phyloP scores from a whole-genome alignment of 2,329 filamentous ascomycete species.

The Remersonia thermophila region DNA sequence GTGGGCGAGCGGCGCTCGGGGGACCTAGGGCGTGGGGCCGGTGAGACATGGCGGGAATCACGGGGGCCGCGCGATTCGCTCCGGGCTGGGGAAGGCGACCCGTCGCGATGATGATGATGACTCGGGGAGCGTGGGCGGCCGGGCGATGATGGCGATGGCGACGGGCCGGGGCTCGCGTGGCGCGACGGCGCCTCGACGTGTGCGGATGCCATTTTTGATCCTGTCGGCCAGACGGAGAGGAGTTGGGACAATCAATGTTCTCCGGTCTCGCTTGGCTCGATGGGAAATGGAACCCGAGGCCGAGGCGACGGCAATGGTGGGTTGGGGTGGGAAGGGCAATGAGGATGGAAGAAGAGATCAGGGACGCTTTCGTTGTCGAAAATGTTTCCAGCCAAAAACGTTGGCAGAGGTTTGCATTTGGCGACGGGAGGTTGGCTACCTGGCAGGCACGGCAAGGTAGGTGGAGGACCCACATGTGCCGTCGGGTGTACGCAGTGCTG shows the following conservation, averaged over 20 bases:
- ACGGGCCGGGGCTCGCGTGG: conserved; percentile 13
- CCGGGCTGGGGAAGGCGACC: no score
- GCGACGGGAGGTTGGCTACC: no score
- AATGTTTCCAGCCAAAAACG: no score
- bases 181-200: conserved; percentile 14
- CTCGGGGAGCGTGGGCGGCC: conserved; percentile 8
- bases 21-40: background rate
- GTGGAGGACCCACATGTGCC: no score
- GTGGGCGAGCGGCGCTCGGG: conserved; percentile 3
- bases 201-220: conserved; percentile 13
- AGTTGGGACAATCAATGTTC: no score
- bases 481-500: no score
- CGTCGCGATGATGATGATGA: background rate
- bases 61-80: background rate
- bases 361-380: no score
- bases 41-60: conserved; percentile 2
- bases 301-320: no score
- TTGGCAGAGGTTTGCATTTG: no score
- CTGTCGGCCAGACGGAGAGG: background rate
- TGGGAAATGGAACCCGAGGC: background rate
- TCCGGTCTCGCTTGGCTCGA: background rate
- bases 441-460: no score
- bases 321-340: background rate
- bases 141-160: conserved; percentile 5
- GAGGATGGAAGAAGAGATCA: conserved; percentile 8